Evolutionary conservation across 371 early-diverging fungal genomes (phyloP), one percentile per base, ranked within the genome.

Genomic region (Nematocida sp.): DNA sequence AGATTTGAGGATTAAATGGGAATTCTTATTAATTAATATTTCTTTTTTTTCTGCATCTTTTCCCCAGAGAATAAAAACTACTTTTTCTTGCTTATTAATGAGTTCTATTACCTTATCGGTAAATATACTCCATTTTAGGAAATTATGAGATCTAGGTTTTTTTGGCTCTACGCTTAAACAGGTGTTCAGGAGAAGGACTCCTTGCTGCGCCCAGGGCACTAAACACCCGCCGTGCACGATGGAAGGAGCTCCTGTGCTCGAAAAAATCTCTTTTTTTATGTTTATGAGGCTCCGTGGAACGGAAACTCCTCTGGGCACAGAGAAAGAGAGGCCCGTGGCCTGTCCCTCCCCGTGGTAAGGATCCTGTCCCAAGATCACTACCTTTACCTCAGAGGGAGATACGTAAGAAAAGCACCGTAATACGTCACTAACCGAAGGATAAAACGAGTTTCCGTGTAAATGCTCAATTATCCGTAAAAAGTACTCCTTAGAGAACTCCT

Each of bases 1-100:
- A 4, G 90, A 83, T 64, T 87, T 87, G 40, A 97, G 82, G 2
- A 97, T 89, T 53, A 90, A 79, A 82, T 97, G 95, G 83, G 87
- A 86, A 33, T 79, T 86, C 20, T 5, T 20, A 65, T 82, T 77
- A 36, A 84, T 79, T 23, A 80, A 48, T 1, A 32, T 54, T 1
- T 33, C 88, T 61, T 91, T 90, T 82, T 88, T 87, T 71, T 90
- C 89, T 11, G 94, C 93, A 82, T 88, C 86, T 2, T 64, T 61
- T 13, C 97, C 97, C 95, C 96, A 95, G n/a, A 95, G 86, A 84
- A 97, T 88, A 84, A 97, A 97, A 42, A 94, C 96, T 18, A 93
- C 86, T 51, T 88, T 82, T 0, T 77, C 65, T 35, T 84, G 82
- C 20, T 86, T 83, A 79, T 87, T 90, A 53, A 97, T 80, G 50